Conservation (phyloP, 2,329 filamentous ascomycete genomes). For the Exophiala sp. region DNA sequence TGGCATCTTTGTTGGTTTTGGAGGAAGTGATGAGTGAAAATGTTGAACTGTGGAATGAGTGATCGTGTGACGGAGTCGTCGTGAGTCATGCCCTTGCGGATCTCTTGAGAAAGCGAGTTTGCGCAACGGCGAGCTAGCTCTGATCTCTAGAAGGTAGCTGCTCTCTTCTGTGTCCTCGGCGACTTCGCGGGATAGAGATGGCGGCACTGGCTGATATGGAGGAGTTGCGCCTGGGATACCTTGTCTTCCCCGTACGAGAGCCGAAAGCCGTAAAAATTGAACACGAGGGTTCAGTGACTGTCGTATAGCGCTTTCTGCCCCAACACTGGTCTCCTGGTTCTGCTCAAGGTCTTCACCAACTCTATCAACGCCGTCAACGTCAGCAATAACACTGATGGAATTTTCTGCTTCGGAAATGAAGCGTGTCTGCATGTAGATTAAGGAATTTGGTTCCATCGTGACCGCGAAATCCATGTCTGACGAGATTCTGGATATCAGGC, state of each 20-base stretch:
- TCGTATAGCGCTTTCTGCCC: constrained; percentile 2
- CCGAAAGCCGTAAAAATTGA: constrained; percentile 24
- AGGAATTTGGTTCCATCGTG: constrained; percentile 16
- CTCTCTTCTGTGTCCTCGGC: constrained; percentile 12
- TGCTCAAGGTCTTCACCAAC: constrained; percentile 16
- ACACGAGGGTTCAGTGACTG: constrained; percentile 23
- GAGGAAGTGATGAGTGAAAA: not conserved
- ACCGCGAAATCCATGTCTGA: constrained; percentile 17
- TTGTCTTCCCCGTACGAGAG: constrained; percentile 17
- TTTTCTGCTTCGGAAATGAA: constrained; percentile 15
- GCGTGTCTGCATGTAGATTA: constrained; percentile 24
- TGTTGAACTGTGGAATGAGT: not conserved
- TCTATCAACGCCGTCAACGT: constrained; percentile 23
- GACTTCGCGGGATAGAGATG: constrained; percentile 19
- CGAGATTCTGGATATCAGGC: constrained; percentile 7
- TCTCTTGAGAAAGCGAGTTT: constrained; percentile 23
- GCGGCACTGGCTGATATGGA: constrained; percentile 25
- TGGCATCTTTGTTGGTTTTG: constrained; percentile 27
- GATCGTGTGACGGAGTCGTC: constrained; percentile 2
- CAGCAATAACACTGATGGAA: constrained; percentile 23
- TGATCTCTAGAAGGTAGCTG: not conserved
- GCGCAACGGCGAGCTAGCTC: constrained; percentile 23
- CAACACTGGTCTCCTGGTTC: constrained; percentile 19
- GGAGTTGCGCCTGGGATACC: constrained; percentile 25
- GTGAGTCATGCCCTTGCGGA: constrained; percentile 19